Conservation (phyloP, 2,329 filamentous ascomycete species). For the Huntiella moniliformis region DNA sequence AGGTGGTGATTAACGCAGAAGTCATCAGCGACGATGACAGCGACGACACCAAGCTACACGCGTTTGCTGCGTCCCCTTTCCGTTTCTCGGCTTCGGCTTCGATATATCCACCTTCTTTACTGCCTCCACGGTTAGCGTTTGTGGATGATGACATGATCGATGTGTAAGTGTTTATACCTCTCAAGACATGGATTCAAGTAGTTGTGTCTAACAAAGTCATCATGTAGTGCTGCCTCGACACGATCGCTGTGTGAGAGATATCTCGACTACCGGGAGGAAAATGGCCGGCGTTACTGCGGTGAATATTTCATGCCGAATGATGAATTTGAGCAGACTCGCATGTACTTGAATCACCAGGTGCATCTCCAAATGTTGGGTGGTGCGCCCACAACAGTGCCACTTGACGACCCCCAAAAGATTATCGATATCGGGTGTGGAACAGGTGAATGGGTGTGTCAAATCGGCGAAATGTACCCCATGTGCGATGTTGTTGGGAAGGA, state of each 20-base stretch:
- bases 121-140: constrained; percentile 4
- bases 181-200: neutral
- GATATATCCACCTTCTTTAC: constrained; percentile 3
- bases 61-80: constrained; percentile 2
- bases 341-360: constrained; percentile 43
- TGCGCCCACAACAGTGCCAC: constrained; percentile 25
- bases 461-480: constrained; percentile 33
- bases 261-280: constrained; percentile 38
- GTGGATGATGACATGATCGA: constrained; percentile 10
- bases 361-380: constrained; percentile 33
- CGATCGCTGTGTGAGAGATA: constrained; percentile 30
- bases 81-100: constrained; percentile 5
- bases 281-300: constrained; percentile 43
- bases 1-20: neutral
- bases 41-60: neutral
- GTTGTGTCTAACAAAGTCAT: neutral
- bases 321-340: constrained; percentile 42
- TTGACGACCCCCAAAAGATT: constrained; percentile 23
- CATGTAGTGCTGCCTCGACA: constrained; percentile 24
- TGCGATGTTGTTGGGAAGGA: constrained; percentile 41
- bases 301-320: constrained; percentile 50
- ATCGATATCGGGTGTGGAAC: constrained; percentile 42
- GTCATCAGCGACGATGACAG: constrained; percentile 1
- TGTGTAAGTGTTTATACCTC: constrained; percentile 9
- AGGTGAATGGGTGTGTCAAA: constrained; percentile 31